Base-by-base conservation (phyloP, 768 basidiomycete species). In the Amanita jacksonii region DNA sequence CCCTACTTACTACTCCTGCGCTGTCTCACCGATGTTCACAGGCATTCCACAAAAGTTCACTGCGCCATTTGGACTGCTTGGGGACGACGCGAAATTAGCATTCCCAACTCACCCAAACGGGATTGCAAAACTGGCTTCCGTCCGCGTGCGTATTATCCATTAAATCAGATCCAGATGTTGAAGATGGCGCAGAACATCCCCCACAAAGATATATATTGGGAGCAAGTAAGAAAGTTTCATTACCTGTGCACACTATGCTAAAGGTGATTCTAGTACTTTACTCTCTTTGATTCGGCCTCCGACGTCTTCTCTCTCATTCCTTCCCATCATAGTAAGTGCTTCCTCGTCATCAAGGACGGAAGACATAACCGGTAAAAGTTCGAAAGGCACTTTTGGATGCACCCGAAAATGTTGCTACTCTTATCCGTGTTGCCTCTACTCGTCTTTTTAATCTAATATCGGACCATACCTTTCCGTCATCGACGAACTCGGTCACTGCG, bases 221-320 rank as follows among this genome's bases (percentile, higher is more conserved):
- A 90, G 47, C 91, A 94, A 67, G 88, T 86, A 51, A 54, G 76
- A 55, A 22, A 42, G 4, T 20, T 19, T 24, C 16, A 38, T 2
- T 31, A 22, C 6, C 19, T 15, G 10, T 23, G 5, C 8, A n/a
- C n/a, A n/a, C n/a, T n/a, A 30, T 45, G 27, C 27, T 31, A 16
- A 38, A 24, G n/a, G 7, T 13, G 13, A 28, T 5, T 31, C 30
- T 54, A 92, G 87, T 96, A 85, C 56, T 80, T 85, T 51, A 62
- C 74, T 36, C 68, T 96, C 13, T 94, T 94, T 58, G 89, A 93
- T 66, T 85, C 87, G 6, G 76, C 87, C 1, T 86, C 88, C 0
- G 90, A 94, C 52, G 89, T 92, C 28, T 92, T 88, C 63, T 86
- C 91, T 12, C 74, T 94, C 40, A 82, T 93, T 52, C 79, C 85